Conservation (phyloP, 441 rosid species). For the Erysimum pusillum region DNA sequence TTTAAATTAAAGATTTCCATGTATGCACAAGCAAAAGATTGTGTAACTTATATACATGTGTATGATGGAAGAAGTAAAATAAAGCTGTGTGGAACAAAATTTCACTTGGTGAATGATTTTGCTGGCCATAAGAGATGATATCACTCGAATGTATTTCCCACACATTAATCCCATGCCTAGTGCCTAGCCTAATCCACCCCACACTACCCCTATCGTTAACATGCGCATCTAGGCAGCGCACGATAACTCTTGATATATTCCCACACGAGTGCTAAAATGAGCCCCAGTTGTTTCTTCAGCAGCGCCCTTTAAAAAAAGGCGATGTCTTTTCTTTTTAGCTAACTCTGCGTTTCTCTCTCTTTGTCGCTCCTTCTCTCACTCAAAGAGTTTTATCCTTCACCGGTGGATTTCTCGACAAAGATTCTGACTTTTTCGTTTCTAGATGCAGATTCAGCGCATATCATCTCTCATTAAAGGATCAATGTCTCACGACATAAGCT, state of each 20-base stretch:
- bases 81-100: slow-evolving; percentile 4
- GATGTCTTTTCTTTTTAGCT: not conserved
- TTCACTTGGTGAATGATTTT: slow-evolving; percentile 23
- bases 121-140: slow-evolving; percentile 20
- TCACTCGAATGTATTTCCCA: slow-evolving; percentile 22
- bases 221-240: slow-evolving; percentile 11
- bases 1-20: not conserved
- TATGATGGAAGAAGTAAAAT: not conserved
- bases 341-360: not conserved
- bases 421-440: not conserved
- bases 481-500: slow-evolving; percentile 31
- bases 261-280: not conserved
- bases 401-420: slow-evolving; percentile 17
- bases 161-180: slow-evolving; percentile 4
- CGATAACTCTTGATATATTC: not conserved
- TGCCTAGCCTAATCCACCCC: slow-evolving; percentile 1
- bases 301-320: not conserved
- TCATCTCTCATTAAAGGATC: slow-evolving; percentile 6
- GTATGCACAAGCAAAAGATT: not conserved
- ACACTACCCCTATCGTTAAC: not conserved
- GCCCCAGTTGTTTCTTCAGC: not conserved
- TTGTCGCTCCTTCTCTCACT: not conserved
- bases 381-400: not conserved
- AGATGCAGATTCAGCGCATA: slow-evolving; percentile 22
- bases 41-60: not conserved